Evolutionary conservation across 495 filamentous ascomycete genomes (phyloP).

Genomic region (Aspergillus egyptiacus): DNA sequence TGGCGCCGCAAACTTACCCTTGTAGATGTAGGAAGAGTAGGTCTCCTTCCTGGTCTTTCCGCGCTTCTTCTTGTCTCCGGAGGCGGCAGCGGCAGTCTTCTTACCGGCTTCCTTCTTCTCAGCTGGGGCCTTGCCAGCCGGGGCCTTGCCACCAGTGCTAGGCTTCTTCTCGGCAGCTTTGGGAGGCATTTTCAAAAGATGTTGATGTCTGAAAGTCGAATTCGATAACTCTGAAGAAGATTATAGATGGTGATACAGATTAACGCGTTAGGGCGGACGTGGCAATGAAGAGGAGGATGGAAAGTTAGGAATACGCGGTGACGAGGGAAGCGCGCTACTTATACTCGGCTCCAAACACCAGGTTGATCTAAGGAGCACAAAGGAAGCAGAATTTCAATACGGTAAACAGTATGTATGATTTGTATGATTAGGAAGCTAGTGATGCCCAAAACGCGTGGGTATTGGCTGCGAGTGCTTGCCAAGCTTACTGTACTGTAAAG

Average conservation of each 20-base stretch:
- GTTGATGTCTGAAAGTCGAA: constrained; percentile 20
- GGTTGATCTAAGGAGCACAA: constrained; percentile 43
- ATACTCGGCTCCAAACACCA: constrained; percentile 41
- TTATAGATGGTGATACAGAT: constrained; percentile 25
- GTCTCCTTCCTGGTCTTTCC: constrained; percentile 99
- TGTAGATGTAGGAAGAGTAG: constrained; percentile 99
- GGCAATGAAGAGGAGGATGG: constrained; percentile 30
- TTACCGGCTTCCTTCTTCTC: constrained; percentile 99
- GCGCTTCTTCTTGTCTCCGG: constrained; percentile 99
- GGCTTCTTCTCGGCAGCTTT: constrained; percentile 97
- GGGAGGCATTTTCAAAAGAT: constrained; percentile 72
- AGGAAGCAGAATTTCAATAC: constrained; percentile 49
- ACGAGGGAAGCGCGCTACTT: constrained; percentile 46
- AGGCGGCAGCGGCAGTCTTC: constrained; percentile 81
- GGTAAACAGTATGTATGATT: constrained; percentile 40
- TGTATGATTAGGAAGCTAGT: constrained; percentile 40
- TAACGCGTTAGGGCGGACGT: constrained; percentile 28
- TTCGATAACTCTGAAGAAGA: constrained; percentile 13
- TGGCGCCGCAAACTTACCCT: constrained; percentile 60
- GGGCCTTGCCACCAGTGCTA: constrained; percentile 93
- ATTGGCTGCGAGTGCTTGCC: constrained; percentile 19
- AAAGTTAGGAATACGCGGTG: constrained; percentile 40
- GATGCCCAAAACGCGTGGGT: constrained; percentile 23
- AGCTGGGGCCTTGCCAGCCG: constrained; percentile 76
- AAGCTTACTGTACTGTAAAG: constrained; percentile 17